Base-by-base conservation (phyloP, 495 filamentous ascomycete species). In the Hypoxylon lienhwacheense region DNA sequence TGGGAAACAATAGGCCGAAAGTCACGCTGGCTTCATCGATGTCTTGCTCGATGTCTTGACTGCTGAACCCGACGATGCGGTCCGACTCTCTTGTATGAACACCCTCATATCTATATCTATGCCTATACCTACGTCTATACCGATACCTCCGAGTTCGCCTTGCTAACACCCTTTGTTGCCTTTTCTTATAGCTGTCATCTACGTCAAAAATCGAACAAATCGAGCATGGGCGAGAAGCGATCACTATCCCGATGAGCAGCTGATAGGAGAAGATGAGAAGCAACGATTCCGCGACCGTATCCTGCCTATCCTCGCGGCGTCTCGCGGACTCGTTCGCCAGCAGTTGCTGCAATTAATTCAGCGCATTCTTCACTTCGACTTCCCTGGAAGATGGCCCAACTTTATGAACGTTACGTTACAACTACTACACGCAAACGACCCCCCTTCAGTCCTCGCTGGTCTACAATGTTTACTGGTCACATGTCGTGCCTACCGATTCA, bases 131-230 rank as follows among this genome's bases (percentile, higher is more conserved):
- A 3, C 33, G 22, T 54, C 32, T 25, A n/a, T 15, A 11, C 29
- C 11, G 16, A n/a, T 32, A 7, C 15, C 34, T 10, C 17, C 32
- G 17, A 37, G 40, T 50, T 39, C 45, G 41, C 36, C 52, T 53
- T 49, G 45, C 55, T 56, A 28, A 54, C 16, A 44, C 31, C n/a
- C n/a, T n/a, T n/a, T 40, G 3, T 51, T 37, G 24, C 54, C 42
- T 25, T 33, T 21, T 45, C 29, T 33, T 21, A 10, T 67, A 98
- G 93, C 92, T 60, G 95, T 91, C 66, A 87, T 98, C 52, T 98
- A 97, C 72, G 80, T 98, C 66, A 98, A 98, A 77, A 96, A 97
- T 70, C 86, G 91, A 64, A 87, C 96, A 67, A 90, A 83, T 67
- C 85, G 91, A 64, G 90, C 88, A 47, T 98, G 93, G 93, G 77